Evolutionary conservation across 2,329 filamentous ascomycete genomes (phyloP).

Genomic region (Venturia effusa): DNA sequence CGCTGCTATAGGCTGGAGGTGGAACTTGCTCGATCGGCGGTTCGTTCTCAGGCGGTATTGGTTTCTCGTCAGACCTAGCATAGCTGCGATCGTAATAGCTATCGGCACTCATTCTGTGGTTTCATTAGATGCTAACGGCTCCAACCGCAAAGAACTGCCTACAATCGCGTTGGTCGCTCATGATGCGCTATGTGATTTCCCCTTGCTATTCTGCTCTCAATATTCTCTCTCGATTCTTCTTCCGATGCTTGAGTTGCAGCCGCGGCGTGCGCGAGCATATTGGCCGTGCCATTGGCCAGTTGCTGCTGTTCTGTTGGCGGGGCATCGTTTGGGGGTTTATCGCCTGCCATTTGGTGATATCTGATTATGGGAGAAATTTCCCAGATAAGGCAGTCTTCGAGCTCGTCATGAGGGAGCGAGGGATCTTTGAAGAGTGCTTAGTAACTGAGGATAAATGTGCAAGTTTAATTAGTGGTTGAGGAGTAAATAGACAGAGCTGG

Average conservation of each 20-base stretch:
- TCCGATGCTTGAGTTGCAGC: constrained; percentile 2
- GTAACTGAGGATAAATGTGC: neutral
- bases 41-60: neutral
- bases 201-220: neutral
- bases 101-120: constrained; percentile 10
- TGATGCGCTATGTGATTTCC: neutral
- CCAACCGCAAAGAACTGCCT: neutral
- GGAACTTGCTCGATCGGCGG: constrained; percentile 1
- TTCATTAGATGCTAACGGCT: neutral
- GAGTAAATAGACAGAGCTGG: constrained; percentile 1
- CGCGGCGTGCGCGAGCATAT: constrained; percentile 3
- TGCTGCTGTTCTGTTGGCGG: constrained; percentile 1
- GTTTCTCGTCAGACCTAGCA: neutral
- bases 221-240: neutral
- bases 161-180: neutral
- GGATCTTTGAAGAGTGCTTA: neutral
- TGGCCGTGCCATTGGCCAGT: neutral
- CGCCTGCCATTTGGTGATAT: neutral
- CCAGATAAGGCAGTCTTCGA: neutral
- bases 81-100: constrained; percentile 4
- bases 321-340: neutral
- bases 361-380: neutral
- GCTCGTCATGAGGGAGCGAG: neutral
- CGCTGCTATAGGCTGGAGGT: constrained; percentile 6
- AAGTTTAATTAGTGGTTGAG: neutral